Percentiles rank a stretch among this genome's conserved stretches.
These are phyloP conservation scores for Pseudocercospora pini-densiflorae DNA, from an alignment of 2,329 filamentous ascomycete genomes.

Conservation along the genomic window DNA sequence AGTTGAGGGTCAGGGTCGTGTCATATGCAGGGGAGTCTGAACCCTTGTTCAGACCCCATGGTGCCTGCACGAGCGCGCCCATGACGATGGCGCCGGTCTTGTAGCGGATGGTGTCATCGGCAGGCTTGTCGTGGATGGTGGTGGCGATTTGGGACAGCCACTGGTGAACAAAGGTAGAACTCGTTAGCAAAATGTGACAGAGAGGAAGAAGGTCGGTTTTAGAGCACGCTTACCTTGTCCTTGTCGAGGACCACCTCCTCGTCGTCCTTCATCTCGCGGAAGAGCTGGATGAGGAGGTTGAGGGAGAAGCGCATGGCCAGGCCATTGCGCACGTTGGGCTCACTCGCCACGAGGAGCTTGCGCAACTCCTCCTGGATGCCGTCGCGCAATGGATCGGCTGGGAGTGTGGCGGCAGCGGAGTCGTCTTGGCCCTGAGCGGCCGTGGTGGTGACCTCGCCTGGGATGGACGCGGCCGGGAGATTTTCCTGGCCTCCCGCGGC, in stretches of 20 bases:
- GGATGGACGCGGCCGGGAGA: background rate
- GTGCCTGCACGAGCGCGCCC: constrained; percentile 1
- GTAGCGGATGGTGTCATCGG: constrained; percentile 3
- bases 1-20: constrained; percentile 4
- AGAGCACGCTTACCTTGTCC: background rate
- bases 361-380: background rate
- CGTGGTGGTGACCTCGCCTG: background rate
- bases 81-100: constrained; percentile 3
- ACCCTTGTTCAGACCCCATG: constrained; percentile 8
- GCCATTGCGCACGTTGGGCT: constrained; percentile 6
- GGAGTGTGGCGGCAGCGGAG: background rate
- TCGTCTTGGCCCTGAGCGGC: background rate
- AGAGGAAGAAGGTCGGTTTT: background rate
- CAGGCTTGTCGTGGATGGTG: background rate
- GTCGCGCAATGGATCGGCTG: background rate
- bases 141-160: constrained; percentile 10
- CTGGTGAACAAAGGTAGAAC: background rate
- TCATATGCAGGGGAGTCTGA: background rate
- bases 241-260: constrained; percentile 5
- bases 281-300: constrained; percentile 1
- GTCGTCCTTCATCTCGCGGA: constrained; percentile 4
- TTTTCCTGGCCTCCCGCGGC: background rate
- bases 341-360: background rate
- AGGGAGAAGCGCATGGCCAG: constrained; percentile 13
- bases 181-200: background rate